Base-by-base conservation (phyloP, 148 eudicot genomes). In the Cornus controversa region DNA sequence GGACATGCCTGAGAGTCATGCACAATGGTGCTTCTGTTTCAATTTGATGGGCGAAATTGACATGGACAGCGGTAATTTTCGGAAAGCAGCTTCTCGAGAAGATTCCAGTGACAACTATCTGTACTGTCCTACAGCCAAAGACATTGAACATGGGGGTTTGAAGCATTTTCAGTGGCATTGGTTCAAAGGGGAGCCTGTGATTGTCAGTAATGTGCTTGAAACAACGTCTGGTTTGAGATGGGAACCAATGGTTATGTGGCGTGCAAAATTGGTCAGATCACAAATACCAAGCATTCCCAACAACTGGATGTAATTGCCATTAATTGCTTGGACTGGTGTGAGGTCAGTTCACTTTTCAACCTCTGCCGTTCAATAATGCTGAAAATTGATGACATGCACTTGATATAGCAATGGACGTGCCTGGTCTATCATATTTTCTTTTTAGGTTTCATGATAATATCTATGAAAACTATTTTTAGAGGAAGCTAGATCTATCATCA, bases 301-400 rank as follows among this genome's bases (percentile, higher is more conserved):
- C 62, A 60, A 23, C 72, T 85, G 69, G 85, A 82, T 72, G 90
- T 85, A 74, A 73, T 75, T 64, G 93, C 87, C 74, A 60, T 86
- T 78, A 82, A 86, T 78, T 90, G 91, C 78, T 75, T 90, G 77
- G 91, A 88, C 75, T 88, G 90, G 90, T 88, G 89, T 66, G 85
- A 90, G 93, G 91, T 86, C 47, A 74, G 84, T 81, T 68, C 16
- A n/a, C n/a, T 20, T 13, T 26, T n/a, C 20, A 6, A 18, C 69
- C 10, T 67, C 34, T 47, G 5, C 53, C 15, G 66, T 63, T 34
- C 71, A 22, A 6, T 6, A 40, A 42, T 26, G 27, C 62, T 50
- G 70, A 68, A 50, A 50, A 50, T 16, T 11, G 57, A 50, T 3
- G 18, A 16, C 57, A 50, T n/a, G 13, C 16, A 66, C 25, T 67